Evolutionary conservation across 2,329 filamentous ascomycete species (phyloP).

Genomic region (Alternaria sp.): DNA sequence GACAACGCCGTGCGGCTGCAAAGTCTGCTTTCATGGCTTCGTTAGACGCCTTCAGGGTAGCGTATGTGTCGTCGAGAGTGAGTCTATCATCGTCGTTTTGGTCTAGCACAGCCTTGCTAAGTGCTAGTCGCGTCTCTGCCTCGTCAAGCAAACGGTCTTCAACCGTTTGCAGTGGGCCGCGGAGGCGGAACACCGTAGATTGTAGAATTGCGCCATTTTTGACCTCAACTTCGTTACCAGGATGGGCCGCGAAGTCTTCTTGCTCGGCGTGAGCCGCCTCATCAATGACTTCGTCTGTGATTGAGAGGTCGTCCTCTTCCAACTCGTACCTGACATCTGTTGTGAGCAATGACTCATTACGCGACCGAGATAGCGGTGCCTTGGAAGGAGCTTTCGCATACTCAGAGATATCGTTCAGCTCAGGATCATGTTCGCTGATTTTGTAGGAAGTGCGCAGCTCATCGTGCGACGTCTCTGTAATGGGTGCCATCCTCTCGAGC

Average conservation of each 20-base stretch:
- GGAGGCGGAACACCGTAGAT: not conserved
- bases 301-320: slow-evolving; percentile 19
- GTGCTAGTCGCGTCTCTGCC: slow-evolving; percentile 14
- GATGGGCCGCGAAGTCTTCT: slow-evolving; percentile 2
- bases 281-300: slow-evolving; percentile 7
- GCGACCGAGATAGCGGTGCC: not conserved
- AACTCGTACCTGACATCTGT: slow-evolving; percentile 9
- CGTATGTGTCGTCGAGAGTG: slow-evolving; percentile 14
- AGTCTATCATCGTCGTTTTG: slow-evolving; percentile 13
- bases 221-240: slow-evolving; percentile 6
- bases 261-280: not conserved
- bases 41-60: slow-evolving; percentile 16
- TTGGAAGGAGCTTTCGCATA: slow-evolving; percentile 13
- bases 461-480: slow-evolving; percentile 32
- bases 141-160: slow-evolving; percentile 33
- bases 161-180: slow-evolving; percentile 28
- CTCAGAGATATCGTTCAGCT: slow-evolving; percentile 27
- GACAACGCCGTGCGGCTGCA: not conserved
- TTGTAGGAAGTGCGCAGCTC: slow-evolving; percentile 16
- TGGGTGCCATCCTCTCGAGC: slow-evolving; percentile 31
- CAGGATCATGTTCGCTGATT: slow-evolving; percentile 15
- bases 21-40: slow-evolving; percentile 17
- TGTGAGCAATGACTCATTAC: not conserved
- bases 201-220: not conserved
- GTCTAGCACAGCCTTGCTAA: not conserved